Percentiles rank a stretch among this genome's conserved stretches.
Evolutionary conservation across 768 basidiomycete species (phyloP).

Genomic region (Basidioascus undulatus): DNA sequence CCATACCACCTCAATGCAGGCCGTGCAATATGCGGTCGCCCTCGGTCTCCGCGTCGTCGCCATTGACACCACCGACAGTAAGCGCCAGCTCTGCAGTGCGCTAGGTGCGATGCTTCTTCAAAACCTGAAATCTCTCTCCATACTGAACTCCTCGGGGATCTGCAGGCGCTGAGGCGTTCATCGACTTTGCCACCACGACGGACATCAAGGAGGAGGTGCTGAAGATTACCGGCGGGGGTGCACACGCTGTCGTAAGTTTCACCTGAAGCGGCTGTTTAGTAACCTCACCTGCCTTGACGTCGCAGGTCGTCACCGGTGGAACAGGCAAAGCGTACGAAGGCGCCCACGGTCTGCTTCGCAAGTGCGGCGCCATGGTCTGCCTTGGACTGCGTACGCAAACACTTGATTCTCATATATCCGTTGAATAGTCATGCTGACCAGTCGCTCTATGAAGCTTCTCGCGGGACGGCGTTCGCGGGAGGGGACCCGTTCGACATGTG

Average conservation of each 20-base stretch:
- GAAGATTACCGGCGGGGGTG: conserved; percentile 32
- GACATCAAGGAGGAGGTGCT: conserved; percentile 42
- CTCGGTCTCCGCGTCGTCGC: conserved; percentile 59
- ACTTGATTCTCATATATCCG: too few relatives aligned
- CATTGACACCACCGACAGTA: conserved; percentile 49
- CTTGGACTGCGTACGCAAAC: conserved; percentile 41
- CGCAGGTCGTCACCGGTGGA: conserved; percentile 18
- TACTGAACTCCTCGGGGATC: conserved; percentile 36
- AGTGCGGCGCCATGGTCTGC: conserved; percentile 45
- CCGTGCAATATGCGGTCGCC: conserved; percentile 51
- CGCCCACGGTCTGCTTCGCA: conserved; percentile 40
- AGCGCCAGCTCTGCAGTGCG: conserved; percentile 37
- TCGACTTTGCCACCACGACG: conserved; percentile 46
- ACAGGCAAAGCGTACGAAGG: conserved; percentile 21
- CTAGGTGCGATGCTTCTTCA: too few relatives aligned
- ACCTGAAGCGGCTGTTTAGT: too few relatives aligned
- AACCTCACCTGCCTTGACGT: too few relatives aligned
- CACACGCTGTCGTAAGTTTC: conserved; percentile 43
- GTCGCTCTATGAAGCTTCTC: too few relatives aligned
- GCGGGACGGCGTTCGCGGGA: conserved; percentile 15
- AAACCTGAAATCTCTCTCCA: too few relatives aligned
- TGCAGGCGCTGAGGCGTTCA: conserved; percentile 29
- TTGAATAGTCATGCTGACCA: too few relatives aligned
- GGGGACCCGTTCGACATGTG: conserved; percentile 22
- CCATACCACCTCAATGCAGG: too few relatives aligned